These are phyloP conservation scores for Steccherinum ochraceum DNA, from an alignment of 768 basidiomycete genomes.

Conservation along the genomic window DNA sequence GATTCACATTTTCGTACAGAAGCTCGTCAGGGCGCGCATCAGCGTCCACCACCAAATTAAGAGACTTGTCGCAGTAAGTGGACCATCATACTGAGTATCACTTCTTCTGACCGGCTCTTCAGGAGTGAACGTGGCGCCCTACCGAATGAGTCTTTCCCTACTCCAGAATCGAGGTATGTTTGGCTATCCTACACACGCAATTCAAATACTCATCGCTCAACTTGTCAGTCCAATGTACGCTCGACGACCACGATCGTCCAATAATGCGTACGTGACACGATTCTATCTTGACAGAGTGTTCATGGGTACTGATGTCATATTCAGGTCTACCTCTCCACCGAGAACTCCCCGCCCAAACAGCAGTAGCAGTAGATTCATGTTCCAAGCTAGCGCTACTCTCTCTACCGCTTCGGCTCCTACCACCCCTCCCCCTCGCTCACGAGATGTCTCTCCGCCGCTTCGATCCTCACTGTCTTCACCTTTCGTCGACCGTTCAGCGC, in stretches of 20 bases:
- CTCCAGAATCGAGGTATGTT: not conserved
- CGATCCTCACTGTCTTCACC: not conserved
- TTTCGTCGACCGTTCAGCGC: not conserved
- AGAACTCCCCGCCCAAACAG: not conserved
- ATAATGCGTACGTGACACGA: not conserved
- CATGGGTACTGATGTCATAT: not conserved
- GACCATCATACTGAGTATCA: not conserved
- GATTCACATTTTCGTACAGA: not conserved
- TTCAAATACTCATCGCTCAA: too few species aligned
- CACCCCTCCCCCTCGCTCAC: not conserved
- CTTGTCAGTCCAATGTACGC: not conserved
- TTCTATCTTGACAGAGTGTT: not conserved
- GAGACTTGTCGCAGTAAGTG: not conserved
- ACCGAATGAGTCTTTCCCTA: not conserved
- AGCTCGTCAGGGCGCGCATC: not conserved
- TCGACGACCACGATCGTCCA: not conserved
- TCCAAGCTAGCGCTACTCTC: too few species aligned
- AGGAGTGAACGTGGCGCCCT: not conserved
- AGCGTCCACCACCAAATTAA: not conserved
- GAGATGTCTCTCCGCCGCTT: not conserved
- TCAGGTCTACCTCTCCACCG: not conserved
- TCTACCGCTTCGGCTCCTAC: not conserved
- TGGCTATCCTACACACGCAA: not conserved
- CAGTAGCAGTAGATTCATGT: not conserved
- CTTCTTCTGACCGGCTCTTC: not conserved